Evolutionary conservation across 1,284 basidiomycete genomes (phyloP).

Genomic region (Puccinia hordei): DNA sequence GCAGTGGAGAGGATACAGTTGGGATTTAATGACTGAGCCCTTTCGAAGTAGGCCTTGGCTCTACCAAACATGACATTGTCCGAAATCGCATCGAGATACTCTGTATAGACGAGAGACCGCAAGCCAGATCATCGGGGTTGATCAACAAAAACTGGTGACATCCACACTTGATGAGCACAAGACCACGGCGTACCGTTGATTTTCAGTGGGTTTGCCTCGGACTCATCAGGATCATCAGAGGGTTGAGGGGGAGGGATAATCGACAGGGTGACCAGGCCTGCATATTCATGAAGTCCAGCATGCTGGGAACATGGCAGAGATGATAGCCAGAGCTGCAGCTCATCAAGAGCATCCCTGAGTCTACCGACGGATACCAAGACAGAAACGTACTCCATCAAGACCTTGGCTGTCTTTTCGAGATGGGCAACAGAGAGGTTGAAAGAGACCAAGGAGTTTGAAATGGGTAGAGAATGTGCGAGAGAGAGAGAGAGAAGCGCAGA

Average conservation of each 20-base stretch:
- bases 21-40: slow-evolving; percentile 28
- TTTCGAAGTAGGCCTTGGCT: slow-evolving; percentile 39
- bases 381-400: slow-evolving; percentile 39
- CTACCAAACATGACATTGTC: not conserved
- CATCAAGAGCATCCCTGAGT: slow-evolving; percentile 20
- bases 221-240: slow-evolving; percentile 12
- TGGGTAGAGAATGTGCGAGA: not conserved
- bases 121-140: not conserved
- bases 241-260: not conserved
- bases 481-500: not conserved
- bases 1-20: slow-evolving; percentile 1
- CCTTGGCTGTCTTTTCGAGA: slow-evolving; percentile 14
- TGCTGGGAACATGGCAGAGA: slow-evolving; percentile 26
- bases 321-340: slow-evolving; percentile 29
- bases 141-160: too few relatives aligned
- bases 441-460: not conserved
- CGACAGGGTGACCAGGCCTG: slow-evolving; percentile 17
- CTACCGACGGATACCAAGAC: not conserved
- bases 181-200: not conserved
- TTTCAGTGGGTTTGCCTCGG: not conserved
- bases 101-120: not conserved
- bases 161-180: too few relatives aligned
- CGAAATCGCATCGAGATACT: slow-evolving; percentile 31
- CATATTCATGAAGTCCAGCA: slow-evolving; percentile 41
- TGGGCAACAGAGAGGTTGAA: not conserved